Conservation (phyloP, 1,284 basidiomycete genomes). For the Kwoniella shivajii region DNA sequence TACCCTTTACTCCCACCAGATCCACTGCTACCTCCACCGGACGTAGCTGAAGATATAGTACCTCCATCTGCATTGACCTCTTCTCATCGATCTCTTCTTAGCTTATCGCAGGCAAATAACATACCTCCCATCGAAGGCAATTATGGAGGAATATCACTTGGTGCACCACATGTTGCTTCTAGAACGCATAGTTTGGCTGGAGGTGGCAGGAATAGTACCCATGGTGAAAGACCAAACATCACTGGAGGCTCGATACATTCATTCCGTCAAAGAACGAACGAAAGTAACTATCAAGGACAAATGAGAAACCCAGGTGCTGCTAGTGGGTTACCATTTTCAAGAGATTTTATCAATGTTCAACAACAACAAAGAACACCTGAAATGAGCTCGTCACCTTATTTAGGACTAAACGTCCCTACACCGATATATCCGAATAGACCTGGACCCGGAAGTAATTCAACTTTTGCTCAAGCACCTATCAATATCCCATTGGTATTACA, state of each 20-base stretch:
- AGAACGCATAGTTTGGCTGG: slow-evolving; percentile 27
- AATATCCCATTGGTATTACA: slow-evolving; percentile 46
- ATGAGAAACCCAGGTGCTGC: not conserved
- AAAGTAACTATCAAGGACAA: not conserved
- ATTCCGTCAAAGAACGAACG: slow-evolving; percentile 15
- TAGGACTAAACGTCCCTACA: slow-evolving; percentile 24
- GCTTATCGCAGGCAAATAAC: slow-evolving; percentile 19
- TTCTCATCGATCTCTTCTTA: slow-evolving; percentile 44
- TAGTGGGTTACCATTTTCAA: not conserved
- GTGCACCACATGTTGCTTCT: slow-evolving; percentile 12
- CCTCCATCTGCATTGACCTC: slow-evolving; percentile 44
- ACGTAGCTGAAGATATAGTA: slow-evolving; percentile 45
- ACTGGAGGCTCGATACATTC: slow-evolving; percentile 33
- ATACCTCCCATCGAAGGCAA: not conserved
- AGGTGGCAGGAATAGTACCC: not conserved
- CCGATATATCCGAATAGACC: slow-evolving; percentile 53
- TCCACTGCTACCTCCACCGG: slow-evolving; percentile 44
- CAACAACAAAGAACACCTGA: too few species aligned
- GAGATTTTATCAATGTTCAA: slow-evolving; percentile 12
- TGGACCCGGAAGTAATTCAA: slow-evolving; percentile 50
- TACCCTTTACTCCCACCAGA: slow-evolving; percentile 40
- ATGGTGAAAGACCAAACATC: slow-evolving; percentile 1
- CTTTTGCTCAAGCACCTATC: slow-evolving; percentile 39
- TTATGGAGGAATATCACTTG: not conserved
- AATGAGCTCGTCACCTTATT: slow-evolving; percentile 16